Evolutionary conservation across 768 basidiomycete genomes (phyloP).

Genomic region (Coprinellus micaceus): DNA sequence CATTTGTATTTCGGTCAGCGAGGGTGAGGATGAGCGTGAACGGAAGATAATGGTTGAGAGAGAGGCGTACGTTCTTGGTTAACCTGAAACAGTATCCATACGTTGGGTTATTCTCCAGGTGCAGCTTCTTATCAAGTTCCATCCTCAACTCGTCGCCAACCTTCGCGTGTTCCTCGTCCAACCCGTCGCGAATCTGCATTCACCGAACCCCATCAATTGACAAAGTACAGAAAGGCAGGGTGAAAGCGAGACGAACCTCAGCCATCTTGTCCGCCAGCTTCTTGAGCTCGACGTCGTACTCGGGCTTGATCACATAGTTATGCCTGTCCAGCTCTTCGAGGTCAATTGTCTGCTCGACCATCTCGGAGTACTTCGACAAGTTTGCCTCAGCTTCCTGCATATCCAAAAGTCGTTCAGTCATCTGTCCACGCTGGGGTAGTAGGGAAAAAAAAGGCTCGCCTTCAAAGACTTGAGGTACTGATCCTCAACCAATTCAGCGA

Average conservation of each 20-base stretch:
- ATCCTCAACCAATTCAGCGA: constrained; percentile 57
- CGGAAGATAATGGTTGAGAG: background rate
- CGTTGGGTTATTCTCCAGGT: constrained; percentile 84
- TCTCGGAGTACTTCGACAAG: constrained; percentile 79
- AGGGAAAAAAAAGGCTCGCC: too few relatives aligned
- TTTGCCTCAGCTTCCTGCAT: constrained; percentile 59
- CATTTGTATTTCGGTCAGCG: background rate
- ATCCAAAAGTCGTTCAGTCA: too few relatives aligned
- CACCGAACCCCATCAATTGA: background rate
- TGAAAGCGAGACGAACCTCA: constrained; percentile 33
- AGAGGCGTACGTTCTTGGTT: constrained; percentile 74
- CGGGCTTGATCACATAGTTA: constrained; percentile 88
- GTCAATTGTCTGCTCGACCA: constrained; percentile 96
- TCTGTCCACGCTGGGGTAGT: too few relatives aligned
- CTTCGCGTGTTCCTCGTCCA: constrained; percentile 76
- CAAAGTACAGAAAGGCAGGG: background rate
- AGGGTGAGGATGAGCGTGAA: background rate
- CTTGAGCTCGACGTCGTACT: constrained; percentile 77
- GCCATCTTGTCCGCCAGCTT: constrained; percentile 64
- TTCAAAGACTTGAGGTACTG: constrained; percentile 59
- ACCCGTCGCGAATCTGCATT: constrained; percentile 60
- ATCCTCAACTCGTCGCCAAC: constrained; percentile 70
- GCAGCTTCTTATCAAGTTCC: constrained; percentile 92
- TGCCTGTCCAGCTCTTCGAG: constrained; percentile 81
- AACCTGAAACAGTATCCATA: constrained; percentile 93